Conservation (phyloP, 805 yeast species). For the Starmerella riodocensis region DNA sequence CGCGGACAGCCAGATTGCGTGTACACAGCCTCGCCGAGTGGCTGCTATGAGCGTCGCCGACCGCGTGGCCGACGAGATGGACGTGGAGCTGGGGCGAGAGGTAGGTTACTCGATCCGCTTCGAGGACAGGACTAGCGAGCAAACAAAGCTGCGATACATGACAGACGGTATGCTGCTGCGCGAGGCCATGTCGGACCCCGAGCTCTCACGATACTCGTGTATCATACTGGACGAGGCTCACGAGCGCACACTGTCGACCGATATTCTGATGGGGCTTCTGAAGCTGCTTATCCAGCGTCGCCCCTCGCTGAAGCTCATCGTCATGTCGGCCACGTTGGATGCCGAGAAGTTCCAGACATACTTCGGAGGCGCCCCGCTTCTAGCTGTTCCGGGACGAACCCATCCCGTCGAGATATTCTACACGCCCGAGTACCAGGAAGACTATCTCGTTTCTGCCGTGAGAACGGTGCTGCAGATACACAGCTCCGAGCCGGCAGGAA, state of each 20-base stretch:
- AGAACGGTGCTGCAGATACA: constrained; percentile 92
- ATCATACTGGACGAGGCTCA: constrained; percentile 95
- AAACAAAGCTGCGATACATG: constrained; percentile 85
- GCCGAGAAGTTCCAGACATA: constrained; percentile 89
- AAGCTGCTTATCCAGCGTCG: constrained; percentile 70
- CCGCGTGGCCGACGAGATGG: constrained; percentile 96
- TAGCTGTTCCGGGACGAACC: constrained; percentile 97
- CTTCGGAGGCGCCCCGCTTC: constrained; percentile 80
- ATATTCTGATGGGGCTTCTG: constrained; percentile 86
- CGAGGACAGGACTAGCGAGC: constrained; percentile 70
- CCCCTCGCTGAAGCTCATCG: constrained; percentile 77
- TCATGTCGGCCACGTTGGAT: constrained; percentile 96
- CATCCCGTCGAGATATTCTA: constrained; percentile 94
- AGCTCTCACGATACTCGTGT: constrained; percentile 66
- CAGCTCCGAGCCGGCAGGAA: constrained; percentile 34
- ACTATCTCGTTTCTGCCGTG: constrained; percentile 86
- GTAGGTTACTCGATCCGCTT: constrained; percentile 94
- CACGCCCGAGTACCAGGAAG: constrained; percentile 93
- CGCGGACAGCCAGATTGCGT: constrained; percentile 73
- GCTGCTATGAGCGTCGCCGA: constrained; percentile 64
- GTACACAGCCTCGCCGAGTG: constrained; percentile 93
- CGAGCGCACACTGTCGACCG: constrained; percentile 93
- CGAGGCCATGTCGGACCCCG: constrained; percentile 95
- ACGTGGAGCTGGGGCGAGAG: constrained; percentile 79
- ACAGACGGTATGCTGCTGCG: constrained; percentile 97